Evolutionary conservation across 495 filamentous ascomycete species (phyloP).

Genomic region (Aspergillus funiculosus): DNA sequence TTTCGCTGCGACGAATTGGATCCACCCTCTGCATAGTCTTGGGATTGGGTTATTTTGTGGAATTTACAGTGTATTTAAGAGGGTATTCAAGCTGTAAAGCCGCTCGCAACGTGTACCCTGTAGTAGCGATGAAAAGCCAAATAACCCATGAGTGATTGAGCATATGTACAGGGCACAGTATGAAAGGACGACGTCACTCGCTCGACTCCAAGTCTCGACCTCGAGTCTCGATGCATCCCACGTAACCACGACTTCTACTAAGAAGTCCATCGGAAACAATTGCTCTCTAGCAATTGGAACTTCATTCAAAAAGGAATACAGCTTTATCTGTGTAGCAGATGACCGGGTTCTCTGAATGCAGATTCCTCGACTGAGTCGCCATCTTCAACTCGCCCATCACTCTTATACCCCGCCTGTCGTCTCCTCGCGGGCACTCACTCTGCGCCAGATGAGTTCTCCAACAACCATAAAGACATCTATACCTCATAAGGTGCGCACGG

Average conservation of each 20-base stretch:
- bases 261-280: background rate
- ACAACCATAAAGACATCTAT: slow-evolving; percentile 31
- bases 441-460: slow-evolving; percentile 28
- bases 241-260: background rate
- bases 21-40: too few relatives aligned
- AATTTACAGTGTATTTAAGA: too few relatives aligned
- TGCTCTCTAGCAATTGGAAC: background rate
- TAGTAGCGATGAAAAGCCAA: too few relatives aligned
- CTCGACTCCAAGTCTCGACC: background rate
- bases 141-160: too few relatives aligned
- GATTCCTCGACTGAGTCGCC: background rate
- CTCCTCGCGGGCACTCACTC: background rate
- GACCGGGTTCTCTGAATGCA: slow-evolving; percentile 10
- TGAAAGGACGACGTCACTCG: slow-evolving; percentile 4
- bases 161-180: too few relatives aligned
- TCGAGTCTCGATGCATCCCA: background rate
- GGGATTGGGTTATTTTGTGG: too few relatives aligned
- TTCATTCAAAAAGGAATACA: background rate
- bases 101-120: too few relatives aligned
- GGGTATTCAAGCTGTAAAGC: too few relatives aligned
- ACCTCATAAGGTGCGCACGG: slow-evolving; percentile 61
- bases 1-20: too few relatives aligned
- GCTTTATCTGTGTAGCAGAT: too few relatives aligned
- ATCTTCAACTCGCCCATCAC: background rate
- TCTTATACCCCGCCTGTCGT: background rate